Evolutionary conservation across 23 red algal genomes (phyloP).

Genomic region (Agarophyton chilense): DNA sequence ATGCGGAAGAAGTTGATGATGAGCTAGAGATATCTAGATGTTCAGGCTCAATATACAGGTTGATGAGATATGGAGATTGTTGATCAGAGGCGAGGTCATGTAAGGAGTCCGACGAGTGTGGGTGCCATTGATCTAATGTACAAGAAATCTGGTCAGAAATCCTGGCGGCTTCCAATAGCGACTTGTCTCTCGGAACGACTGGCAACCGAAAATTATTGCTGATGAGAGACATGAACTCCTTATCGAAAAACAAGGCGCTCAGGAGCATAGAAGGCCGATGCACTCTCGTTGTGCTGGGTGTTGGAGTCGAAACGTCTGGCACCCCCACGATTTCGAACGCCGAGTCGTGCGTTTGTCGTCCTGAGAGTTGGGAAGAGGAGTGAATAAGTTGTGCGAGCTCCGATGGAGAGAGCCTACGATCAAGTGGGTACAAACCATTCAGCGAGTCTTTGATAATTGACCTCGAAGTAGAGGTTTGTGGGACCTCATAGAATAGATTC

Average conservation of each 20-base stretch:
- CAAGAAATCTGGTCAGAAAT: constrained; percentile 5
- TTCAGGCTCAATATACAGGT: background rate
- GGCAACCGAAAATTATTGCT: background rate
- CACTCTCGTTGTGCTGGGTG: background rate
- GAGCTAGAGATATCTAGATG: background rate
- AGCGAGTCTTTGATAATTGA: background rate
- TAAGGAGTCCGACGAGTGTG: background rate
- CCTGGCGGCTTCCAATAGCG: background rate
- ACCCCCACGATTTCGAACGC: too few species aligned
- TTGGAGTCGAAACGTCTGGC: background rate
- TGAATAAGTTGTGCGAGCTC: background rate
- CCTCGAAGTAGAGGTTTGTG: background rate
- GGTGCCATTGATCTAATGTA: background rate
- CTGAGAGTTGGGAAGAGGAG: background rate
- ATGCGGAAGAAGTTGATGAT: background rate
- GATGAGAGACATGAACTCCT: background rate
- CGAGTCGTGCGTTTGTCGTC: background rate
- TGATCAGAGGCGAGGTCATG: background rate
- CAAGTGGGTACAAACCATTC: background rate
- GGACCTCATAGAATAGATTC: background rate
- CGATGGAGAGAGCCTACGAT: background rate
- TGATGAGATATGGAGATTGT: background rate
- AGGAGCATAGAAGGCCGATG: background rate
- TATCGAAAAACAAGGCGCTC: background rate
- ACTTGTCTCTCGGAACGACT: background rate